These are phyloP conservation scores for Calocera cornea DNA, from an alignment of 768 basidiomycete genomes.

Conservation along the genomic window DNA sequence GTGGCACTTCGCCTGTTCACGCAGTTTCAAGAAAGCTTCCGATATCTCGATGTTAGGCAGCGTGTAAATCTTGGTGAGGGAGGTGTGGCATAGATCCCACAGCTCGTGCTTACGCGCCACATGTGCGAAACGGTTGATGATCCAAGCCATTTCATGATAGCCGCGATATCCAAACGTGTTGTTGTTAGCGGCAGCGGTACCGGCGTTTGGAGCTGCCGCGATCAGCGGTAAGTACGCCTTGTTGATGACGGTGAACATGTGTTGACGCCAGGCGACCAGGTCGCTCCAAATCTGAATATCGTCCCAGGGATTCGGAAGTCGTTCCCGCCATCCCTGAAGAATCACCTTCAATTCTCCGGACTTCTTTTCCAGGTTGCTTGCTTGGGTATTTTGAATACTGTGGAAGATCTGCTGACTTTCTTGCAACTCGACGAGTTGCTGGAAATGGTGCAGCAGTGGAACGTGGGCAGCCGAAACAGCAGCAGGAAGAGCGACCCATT, in stretches of 20 bases:
- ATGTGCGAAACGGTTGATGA: constrained; percentile 98
- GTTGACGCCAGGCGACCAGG: constrained; percentile 97
- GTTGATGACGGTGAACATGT: constrained; percentile 95
- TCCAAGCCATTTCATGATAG: constrained; percentile 99
- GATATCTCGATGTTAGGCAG: constrained; percentile 99
- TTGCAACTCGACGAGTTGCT: constrained; percentile 94
- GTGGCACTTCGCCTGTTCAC: constrained; percentile 96
- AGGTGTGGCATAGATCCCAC: constrained; percentile 87
- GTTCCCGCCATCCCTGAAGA: constrained; percentile 91
- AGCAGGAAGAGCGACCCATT: constrained; percentile 83
- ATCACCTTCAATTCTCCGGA: constrained; percentile 93
- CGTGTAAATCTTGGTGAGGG: constrained; percentile 94
- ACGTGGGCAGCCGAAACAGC: constrained; percentile 85
- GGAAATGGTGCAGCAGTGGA: constrained; percentile 91
- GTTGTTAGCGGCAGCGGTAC: constrained; percentile 40
- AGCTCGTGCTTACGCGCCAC: constrained; percentile 95
- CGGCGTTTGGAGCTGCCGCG: constrained; percentile 30
- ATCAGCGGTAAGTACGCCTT: constrained; percentile 91
- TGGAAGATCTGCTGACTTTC: constrained; percentile 93
- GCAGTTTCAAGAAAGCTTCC: constrained; percentile 95
- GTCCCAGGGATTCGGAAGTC: constrained; percentile 87
- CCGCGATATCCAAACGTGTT: constrained; percentile 88
- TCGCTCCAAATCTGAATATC: constrained; percentile 99
- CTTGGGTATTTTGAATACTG: constrained; percentile 72
- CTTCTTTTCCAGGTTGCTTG: constrained; percentile 82